These are phyloP conservation scores for Backusella mclennaniae DNA, from an alignment of 192 early-diverging fungal genomes.

Conservation along the genomic window DNA sequence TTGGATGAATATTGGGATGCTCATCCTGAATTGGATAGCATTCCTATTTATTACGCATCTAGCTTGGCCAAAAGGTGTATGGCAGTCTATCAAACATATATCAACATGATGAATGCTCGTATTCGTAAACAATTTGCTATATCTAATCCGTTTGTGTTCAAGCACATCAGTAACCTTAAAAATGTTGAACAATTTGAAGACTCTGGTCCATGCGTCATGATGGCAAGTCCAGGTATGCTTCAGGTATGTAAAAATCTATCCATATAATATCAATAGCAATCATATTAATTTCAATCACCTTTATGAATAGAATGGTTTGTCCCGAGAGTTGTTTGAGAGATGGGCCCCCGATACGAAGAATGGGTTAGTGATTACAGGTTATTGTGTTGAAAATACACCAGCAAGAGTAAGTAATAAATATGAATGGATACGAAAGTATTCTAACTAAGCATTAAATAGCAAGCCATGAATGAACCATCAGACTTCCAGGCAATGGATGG, in stretches of 20 bases:
- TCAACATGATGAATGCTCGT: slow-evolving; percentile 96
- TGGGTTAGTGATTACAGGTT: slow-evolving; percentile 94
- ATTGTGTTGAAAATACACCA: slow-evolving; percentile 95
- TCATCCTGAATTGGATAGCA: slow-evolving; percentile 81
- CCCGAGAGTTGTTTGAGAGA: slow-evolving; percentile 91
- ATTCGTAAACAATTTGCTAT: slow-evolving; percentile 87
- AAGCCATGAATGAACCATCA: slow-evolving; percentile 78
- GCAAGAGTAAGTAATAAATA: slow-evolving; percentile 59
- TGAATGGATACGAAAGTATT: neutral
- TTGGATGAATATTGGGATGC: slow-evolving; percentile 97
- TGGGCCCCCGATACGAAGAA: slow-evolving; percentile 94
- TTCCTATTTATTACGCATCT: slow-evolving; percentile 96
- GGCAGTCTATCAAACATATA: slow-evolving; percentile 95
- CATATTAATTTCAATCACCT: neutral
- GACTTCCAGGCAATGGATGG: slow-evolving; percentile 83
- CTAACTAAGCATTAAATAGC: slow-evolving; percentile 21
- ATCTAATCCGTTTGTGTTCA: slow-evolving; percentile 95
- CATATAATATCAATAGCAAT: neutral
- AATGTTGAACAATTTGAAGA: slow-evolving; percentile 90
- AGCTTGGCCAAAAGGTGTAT: slow-evolving; percentile 96
- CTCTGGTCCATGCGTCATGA: slow-evolving; percentile 95
- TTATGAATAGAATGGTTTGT: slow-evolving; percentile 72
- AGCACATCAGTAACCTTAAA: slow-evolving; percentile 89
- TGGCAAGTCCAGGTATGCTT: slow-evolving; percentile 98
- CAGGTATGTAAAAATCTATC: slow-evolving; percentile 51